Conservation (phyloP, 208 protist genomes). For the Plasmodiophora brassicae region DNA sequence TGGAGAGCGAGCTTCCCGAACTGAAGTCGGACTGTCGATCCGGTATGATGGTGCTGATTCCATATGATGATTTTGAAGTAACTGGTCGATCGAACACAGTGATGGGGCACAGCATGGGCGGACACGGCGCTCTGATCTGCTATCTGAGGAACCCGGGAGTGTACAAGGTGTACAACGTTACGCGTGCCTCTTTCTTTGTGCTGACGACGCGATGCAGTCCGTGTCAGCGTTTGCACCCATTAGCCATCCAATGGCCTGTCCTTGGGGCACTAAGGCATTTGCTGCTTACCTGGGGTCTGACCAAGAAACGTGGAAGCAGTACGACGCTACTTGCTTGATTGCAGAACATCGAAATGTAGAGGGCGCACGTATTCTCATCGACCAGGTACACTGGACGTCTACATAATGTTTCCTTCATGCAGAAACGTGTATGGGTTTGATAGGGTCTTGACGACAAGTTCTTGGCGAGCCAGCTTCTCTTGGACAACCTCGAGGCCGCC, state of each 20-base stretch:
- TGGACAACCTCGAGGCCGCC: not conserved
- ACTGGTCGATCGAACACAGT: not conserved
- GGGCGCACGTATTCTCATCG: not conserved
- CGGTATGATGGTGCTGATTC: not conserved
- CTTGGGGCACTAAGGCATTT: slow-evolving; percentile 29
- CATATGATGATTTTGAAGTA: not conserved
- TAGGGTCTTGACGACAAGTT: not conserved
- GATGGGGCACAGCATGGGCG: not conserved
- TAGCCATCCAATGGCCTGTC: not conserved
- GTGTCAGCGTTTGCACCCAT: slow-evolving; percentile 33
- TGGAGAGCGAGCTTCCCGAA: not conserved
- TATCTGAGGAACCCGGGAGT: not conserved
- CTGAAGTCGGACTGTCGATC: not conserved
- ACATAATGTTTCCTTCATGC: not conserved
- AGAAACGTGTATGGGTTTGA: not conserved
- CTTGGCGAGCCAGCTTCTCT: not conserved
- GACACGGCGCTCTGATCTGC: slow-evolving; percentile 26
- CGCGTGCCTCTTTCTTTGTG: not conserved
- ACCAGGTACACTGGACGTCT: not conserved
- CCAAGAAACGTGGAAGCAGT: not conserved
- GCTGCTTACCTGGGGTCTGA: slow-evolving; percentile 12
- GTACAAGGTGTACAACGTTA: not conserved
- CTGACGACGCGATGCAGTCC: not conserved
- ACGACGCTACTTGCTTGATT: slow-evolving; percentile 1
- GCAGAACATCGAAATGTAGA: not conserved